These are phyloP conservation scores for Hypocrella siamensis DNA, from an alignment of 2,329 filamentous ascomycete genomes.

Conservation along the genomic window DNA sequence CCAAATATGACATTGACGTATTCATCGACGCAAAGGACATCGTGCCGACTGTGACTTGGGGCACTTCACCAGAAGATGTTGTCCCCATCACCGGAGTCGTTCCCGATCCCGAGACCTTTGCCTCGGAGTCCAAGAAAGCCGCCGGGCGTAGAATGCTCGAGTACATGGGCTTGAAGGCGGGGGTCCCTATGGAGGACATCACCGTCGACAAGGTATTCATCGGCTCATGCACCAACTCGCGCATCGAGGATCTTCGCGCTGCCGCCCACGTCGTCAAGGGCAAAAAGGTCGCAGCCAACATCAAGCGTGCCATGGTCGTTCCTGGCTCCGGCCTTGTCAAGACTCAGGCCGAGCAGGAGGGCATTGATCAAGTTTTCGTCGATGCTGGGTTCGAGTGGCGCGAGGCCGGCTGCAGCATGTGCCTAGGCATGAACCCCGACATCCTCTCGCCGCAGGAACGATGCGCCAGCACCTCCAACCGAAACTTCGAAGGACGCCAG, in stretches of 20 bases:
- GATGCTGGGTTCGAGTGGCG: conserved; percentile 96
- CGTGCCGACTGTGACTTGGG: conserved; percentile 86
- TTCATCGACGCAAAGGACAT: conserved; percentile 90
- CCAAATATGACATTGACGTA: conserved; percentile 80
- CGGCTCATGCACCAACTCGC: conserved; percentile 91
- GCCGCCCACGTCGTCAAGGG: conserved; percentile 79
- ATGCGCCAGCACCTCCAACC: conserved; percentile 89
- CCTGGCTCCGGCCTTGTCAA: conserved; percentile 93
- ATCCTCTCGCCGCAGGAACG: conserved; percentile 85
- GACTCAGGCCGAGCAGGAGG: conserved; percentile 77
- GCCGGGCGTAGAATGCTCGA: conserved; percentile 70
- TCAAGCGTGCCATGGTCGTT: conserved; percentile 92
- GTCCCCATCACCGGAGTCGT: conserved; percentile 87
- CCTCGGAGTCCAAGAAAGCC: conserved; percentile 63
- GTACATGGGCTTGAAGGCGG: conserved; percentile 87
- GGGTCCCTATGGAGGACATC: conserved; percentile 86
- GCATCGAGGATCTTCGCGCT: conserved; percentile 86
- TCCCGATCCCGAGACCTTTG: conserved; percentile 77
- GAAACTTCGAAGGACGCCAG: conserved; percentile 94
- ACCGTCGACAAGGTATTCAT: conserved; percentile 92
- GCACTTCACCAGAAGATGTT: conserved; percentile 90
- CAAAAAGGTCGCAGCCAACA: conserved; percentile 70
- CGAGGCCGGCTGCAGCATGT: conserved; percentile 98
- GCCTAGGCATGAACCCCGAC: conserved; percentile 97
- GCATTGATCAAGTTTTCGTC: conserved; percentile 79